phyloP scores from a whole-genome alignment of 2,329 filamentous ascomycete genomes.

The Ophiosphaerella narmari region DNA sequence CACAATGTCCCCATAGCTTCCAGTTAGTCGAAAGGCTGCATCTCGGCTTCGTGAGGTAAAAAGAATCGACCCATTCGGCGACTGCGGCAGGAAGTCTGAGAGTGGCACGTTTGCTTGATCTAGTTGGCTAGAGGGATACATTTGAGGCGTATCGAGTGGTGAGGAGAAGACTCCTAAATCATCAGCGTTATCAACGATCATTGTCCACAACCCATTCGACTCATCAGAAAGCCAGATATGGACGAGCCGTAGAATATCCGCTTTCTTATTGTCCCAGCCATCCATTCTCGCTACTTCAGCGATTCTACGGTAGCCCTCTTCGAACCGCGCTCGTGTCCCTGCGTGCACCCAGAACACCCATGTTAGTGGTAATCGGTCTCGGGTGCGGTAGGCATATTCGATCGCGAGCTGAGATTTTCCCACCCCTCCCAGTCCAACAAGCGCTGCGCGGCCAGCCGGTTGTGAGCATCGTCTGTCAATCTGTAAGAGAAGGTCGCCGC shows the following conservation, averaged over 20 bases:
- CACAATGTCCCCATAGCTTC: slow-evolving; percentile 18
- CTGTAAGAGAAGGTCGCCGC: slow-evolving; percentile 22
- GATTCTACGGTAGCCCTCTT: slow-evolving; percentile 14
- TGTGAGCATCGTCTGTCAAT: slow-evolving; percentile 39
- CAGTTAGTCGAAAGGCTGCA: slow-evolving; percentile 1
- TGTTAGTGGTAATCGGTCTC: slow-evolving; percentile 19
- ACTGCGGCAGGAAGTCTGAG: slow-evolving; percentile 3
- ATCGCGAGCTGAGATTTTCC: slow-evolving; percentile 27
- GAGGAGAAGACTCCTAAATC: slow-evolving; percentile 3
- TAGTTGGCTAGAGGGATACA: background rate
- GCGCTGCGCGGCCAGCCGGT: slow-evolving; percentile 28
- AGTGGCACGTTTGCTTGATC: too few relatives aligned
- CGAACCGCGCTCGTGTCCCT: slow-evolving; percentile 14
- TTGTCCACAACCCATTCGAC: slow-evolving; percentile 15
- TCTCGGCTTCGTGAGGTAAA: slow-evolving; percentile 14
- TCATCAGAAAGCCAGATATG: slow-evolving; percentile 17
- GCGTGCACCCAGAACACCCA: slow-evolving; percentile 38
- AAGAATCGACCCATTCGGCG: slow-evolving; percentile 10
- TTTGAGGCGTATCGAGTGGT: too few relatives aligned
- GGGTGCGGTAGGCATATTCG: slow-evolving; percentile 22
- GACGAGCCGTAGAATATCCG: slow-evolving; percentile 14
- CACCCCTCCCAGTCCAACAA: slow-evolving; percentile 36
- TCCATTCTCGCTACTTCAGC: slow-evolving; percentile 12
- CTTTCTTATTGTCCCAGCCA: slow-evolving; percentile 10
- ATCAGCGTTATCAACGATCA: slow-evolving; percentile 21